Evolutionary conservation across 805 yeast species (phyloP).

Genomic region (Teunomyces lycoperdinae): DNA sequence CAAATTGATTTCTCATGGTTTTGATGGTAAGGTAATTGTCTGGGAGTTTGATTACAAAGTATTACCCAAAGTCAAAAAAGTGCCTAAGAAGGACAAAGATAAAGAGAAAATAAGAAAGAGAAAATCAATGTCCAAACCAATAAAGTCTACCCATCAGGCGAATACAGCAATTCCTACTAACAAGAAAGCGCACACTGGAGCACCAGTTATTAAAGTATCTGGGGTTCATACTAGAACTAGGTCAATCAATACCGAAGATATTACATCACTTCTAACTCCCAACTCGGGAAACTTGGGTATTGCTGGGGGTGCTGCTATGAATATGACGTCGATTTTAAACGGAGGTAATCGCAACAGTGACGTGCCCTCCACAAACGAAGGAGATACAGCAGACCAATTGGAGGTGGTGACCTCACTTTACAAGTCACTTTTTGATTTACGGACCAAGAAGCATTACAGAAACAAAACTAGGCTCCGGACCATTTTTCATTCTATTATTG

Average conservation of each 20-base stretch:
- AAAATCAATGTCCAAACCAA: neutral
- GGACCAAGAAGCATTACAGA: conserved; percentile 32
- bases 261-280: conserved; percentile 3
- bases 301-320: conserved; percentile 13
- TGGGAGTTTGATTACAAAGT: conserved; percentile 47
- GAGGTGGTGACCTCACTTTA: conserved; percentile 32
- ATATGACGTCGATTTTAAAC: conserved; percentile 22
- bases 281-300: neutral
- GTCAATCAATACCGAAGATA: conserved; percentile 10
- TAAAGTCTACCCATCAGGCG: neutral
- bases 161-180: neutral
- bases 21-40: conserved; percentile 37
- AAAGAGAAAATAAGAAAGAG: neutral
- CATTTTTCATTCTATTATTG: conserved; percentile 35
- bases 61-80: conserved; percentile 10
- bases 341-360: conserved; percentile 2
- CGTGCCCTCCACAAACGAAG: neutral
- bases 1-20: conserved; percentile 36
- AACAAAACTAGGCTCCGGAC: conserved; percentile 11
- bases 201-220: neutral
- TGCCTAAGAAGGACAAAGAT: conserved; percentile 2
- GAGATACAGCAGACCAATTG: conserved; percentile 12
- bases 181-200: neutral
- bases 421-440: conserved; percentile 31
- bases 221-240: conserved; percentile 10